phyloP scores from a whole-genome alignment of 2,329 filamentous ascomycete genomes.

The Aspergillus ochraceoroseus region DNA sequence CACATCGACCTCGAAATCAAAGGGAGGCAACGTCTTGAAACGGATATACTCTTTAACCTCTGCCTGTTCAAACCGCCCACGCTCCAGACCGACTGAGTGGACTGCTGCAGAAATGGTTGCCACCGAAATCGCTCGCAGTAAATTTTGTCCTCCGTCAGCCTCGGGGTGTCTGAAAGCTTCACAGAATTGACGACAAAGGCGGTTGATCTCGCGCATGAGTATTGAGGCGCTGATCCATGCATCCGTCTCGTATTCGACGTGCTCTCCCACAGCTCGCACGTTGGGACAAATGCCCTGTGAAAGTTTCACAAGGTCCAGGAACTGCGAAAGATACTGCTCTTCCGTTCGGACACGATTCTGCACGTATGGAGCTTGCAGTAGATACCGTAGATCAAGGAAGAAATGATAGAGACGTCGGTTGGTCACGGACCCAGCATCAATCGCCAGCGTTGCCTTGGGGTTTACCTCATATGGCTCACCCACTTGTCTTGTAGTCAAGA shows the following conservation, averaged over 20 bases:
- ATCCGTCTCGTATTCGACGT: conserved; percentile 97
- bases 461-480: conserved; percentile 88
- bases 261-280: conserved; percentile 82
- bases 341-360: conserved; percentile 78
- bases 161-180: conserved; percentile 73
- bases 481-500: conserved; percentile 91
- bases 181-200: conserved; percentile 79
- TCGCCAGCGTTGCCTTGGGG: conserved; percentile 78
- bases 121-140: conserved; percentile 63
- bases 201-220: conserved; percentile 91
- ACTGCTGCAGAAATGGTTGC: conserved; percentile 80
- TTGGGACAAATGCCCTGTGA: conserved; percentile 98
- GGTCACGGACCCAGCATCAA: conserved; percentile 89
- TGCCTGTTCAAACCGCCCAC: conserved; percentile 73
- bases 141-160: conserved; percentile 59
- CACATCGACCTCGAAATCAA: conserved; percentile 65
- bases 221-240: conserved; percentile 96
- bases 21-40: conserved; percentile 72
- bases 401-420: conserved; percentile 97
- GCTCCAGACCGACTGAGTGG: conserved; percentile 84
- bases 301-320: conserved; percentile 89
- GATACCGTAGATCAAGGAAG: conserved; percentile 87
- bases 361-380: conserved; percentile 82
- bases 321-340: conserved; percentile 84
- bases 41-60: conserved; percentile 82